Evolutionary conservation across 2,329 filamentous ascomycete species (phyloP), one percentile per base, ranked within the genome.

Genomic region (Blumeria graminis): DNA sequence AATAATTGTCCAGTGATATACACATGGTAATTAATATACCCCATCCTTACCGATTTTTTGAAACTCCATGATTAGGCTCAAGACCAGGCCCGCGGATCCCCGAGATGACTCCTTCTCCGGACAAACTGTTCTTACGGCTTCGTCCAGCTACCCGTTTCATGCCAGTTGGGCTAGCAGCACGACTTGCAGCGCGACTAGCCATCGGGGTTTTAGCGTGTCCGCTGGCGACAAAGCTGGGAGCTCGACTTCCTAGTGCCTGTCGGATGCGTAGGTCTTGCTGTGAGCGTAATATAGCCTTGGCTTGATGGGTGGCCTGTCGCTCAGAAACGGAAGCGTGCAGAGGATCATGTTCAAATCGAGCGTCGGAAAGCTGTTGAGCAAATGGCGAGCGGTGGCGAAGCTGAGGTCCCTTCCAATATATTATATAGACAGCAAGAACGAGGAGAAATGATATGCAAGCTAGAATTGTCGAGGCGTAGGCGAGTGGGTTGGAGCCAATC

Each of bases 361-460:
- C 60, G 18, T 63, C 59, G 69, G 76, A 76, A 2, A 85, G 69
- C 43, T 74, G 74, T 67, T 83, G 78, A 0, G 81, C 81, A 61
- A 84, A 84, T 0, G 76, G 74, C 11, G 80, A 84, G 1, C 74
- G 69, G 57, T 74, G 72, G 41, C 81, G 76, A 14, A 85, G 72
- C 0, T 60, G 59, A 0, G 79, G 78, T 0, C 81, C 81, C 56
- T 77, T 76, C 71, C 72, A 80, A 70, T 84, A 84, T 59, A 84
- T 80, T 51, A 77, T 70, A 59, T 83, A 83, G 6, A 84, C 78
- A 0, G 78, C 77, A 16, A 74, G 61, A 6, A 82, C 79, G 0
- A 85, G 72, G 0, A 81, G 60, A 54, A 78, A 71, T 0, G 81
- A 75, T 55, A 84, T 78, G 61, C 70, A 73, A 63, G 77, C 68